Percentiles rank a stretch among this genome's conserved stretches.
Evolutionary conservation across 1,284 basidiomycete genomes (phyloP).

Genomic region (Leccinum fuscescens): DNA sequence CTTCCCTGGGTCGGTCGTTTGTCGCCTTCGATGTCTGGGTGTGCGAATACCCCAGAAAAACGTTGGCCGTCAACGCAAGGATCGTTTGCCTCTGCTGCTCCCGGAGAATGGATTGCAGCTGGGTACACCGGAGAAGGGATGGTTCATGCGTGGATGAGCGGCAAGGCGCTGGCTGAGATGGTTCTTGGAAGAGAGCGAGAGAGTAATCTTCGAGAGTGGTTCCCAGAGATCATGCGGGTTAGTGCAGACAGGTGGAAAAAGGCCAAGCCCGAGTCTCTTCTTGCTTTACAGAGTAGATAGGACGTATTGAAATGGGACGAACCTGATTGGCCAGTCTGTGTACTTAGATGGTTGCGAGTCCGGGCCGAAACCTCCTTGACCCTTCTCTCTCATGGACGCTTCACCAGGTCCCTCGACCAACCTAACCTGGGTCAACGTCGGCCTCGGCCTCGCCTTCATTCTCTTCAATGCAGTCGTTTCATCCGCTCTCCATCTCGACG

Average conservation of each 20-base stretch:
- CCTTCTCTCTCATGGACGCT: conserved; percentile 20
- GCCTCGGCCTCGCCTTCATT: conserved; percentile 72
- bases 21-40: conserved; percentile 36
- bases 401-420: conserved; percentile 21
- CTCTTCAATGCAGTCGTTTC: conserved; percentile 65
- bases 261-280: conserved; percentile 36
- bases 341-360: too few relatives aligned
- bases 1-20: conserved; percentile 49
- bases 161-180: conserved; percentile 35
- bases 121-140: conserved; percentile 36
- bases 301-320: conserved; percentile 4
- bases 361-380: background rate
- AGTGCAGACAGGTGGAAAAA: conserved; percentile 43
- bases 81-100: conserved; percentile 21
- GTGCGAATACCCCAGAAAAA: conserved; percentile 23
- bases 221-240: conserved; percentile 43
- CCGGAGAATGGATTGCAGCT: conserved; percentile 48
- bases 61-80: background rate
- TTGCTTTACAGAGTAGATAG: conserved; percentile 15
- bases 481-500: conserved; percentile 59
- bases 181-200: conserved; percentile 35
- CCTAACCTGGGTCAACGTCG: conserved; percentile 70
- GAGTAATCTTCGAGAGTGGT: conserved; percentile 39
- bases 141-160: conserved; percentile 38
- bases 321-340: conserved; percentile 3